Conservation (phyloP, 2,329 filamentous ascomycete genomes). For the Rhytidhysteron rufulum region DNA sequence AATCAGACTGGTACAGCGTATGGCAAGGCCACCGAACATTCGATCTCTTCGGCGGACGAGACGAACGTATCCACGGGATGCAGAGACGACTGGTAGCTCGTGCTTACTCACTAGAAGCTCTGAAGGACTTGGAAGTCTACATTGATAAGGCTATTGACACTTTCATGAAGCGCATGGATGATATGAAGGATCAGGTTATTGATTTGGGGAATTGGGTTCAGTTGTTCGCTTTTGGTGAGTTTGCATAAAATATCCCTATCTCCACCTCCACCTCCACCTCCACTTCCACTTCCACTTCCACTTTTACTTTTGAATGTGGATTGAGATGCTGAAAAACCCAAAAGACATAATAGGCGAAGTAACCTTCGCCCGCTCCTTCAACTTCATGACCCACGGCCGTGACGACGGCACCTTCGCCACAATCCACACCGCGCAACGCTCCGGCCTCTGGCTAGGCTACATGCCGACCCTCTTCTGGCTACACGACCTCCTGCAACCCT, state of each 20-base stretch:
- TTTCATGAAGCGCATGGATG: constrained; percentile 31
- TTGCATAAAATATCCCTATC: too few relatives aligned
- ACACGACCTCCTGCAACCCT: constrained; percentile 31
- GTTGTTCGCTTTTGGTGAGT: constrained; percentile 38
- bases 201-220: constrained; percentile 39
- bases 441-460: constrained; percentile 37
- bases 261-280: too few relatives aligned
- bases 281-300: too few relatives aligned
- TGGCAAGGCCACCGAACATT: constrained; percentile 38
- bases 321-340: background rate
- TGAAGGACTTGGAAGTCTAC: constrained; percentile 37
- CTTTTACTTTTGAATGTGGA: background rate
- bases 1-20: constrained; percentile 39
- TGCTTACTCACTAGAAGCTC: constrained; percentile 35
- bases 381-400: constrained; percentile 30
- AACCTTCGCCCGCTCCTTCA: constrained; percentile 36
- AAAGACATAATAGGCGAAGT: constrained; percentile 41
- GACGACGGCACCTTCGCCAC: constrained; percentile 32
- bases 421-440: constrained; percentile 30
- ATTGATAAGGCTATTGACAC: constrained; percentile 35
- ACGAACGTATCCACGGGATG: constrained; percentile 33
- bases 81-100: constrained; percentile 32
- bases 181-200: constrained; percentile 16
- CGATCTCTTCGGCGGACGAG: constrained; percentile 37
- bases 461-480: constrained; percentile 32